Conservation (phyloP, 148 eudicot species). For the Persicaria tinctoria region DNA sequence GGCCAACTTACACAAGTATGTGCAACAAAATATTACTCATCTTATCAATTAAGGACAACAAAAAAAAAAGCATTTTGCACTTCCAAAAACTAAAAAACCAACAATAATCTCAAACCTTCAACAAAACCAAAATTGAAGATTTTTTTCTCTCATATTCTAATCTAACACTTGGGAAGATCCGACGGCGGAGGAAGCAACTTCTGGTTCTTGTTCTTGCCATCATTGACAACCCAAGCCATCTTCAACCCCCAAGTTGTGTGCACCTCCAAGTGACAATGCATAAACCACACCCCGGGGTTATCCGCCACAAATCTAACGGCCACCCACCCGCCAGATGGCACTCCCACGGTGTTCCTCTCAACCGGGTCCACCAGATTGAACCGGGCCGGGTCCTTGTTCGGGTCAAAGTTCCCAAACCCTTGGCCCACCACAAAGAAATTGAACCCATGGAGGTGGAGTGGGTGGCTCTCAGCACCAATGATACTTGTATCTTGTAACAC, state of each 20-base stretch:
- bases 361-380: conserved; percentile 68
- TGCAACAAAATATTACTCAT: neutral
- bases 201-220: conserved; percentile 33
- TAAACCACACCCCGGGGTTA: conserved; percentile 57
- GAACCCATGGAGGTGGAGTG: conserved; percentile 65
- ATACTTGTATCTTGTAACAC: conserved; percentile 64
- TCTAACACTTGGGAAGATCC: conserved; percentile 47
- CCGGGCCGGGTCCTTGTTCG: conserved; percentile 35
- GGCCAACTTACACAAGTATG: no score
- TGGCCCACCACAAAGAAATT: conserved; percentile 57
- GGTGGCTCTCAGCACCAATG: conserved; percentile 62
- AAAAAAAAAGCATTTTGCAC: neutral
- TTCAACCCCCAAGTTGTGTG: conserved; percentile 50
- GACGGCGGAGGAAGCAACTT: conserved; percentile 49
- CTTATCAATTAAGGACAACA: neutral
- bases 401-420: conserved; percentile 63
- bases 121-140: neutral
- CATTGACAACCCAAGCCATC: conserved; percentile 48
- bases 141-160: neutral
- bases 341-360: conserved; percentile 49
- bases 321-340: conserved; percentile 73
- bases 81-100: neutral
- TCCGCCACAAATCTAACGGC: conserved; percentile 59
- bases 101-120: neutral
- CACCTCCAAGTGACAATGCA: conserved; percentile 53